Evolutionary conservation across 345 rosid genomes (phyloP).

Genomic region (Pelargonium nanum): DNA sequence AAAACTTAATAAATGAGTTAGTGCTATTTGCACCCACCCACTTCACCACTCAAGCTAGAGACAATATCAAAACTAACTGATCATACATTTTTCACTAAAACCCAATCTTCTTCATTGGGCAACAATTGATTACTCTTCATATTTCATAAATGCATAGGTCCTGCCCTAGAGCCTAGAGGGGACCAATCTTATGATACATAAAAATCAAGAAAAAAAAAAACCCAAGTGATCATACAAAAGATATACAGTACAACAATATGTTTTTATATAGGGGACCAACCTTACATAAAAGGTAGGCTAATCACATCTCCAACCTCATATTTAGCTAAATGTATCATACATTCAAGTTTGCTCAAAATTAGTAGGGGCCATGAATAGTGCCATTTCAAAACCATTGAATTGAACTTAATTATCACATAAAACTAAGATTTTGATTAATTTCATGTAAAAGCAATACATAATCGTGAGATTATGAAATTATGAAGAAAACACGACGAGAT

Average conservation of each 20-base stretch:
- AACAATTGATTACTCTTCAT: background rate
- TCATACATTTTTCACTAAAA: no score
- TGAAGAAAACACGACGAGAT: no score
- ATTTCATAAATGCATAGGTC: background rate
- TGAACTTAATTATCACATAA: background rate
- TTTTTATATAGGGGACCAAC: no score
- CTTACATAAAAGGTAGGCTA: no score
- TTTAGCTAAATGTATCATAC: background rate
- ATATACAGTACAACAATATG: no score
- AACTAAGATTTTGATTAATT: background rate
- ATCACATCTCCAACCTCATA: background rate
- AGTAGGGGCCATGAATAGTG: background rate
- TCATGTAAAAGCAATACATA: no score
- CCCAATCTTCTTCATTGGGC: background rate
- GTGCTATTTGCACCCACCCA: background rate
- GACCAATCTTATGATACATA: no score
- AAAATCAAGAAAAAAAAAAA: no score
- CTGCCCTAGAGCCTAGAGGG: no score
- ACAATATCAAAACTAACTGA: background rate
- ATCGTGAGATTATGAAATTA: no score
- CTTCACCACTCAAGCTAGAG: background rate
- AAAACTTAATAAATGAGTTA: background rate
- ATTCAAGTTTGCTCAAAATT: background rate
- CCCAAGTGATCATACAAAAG: background rate
- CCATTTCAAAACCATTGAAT: no score